phyloP scores from a whole-genome alignment of 2,329 filamentous ascomycete genomes.

The Tolypocladium sp. region DNA sequence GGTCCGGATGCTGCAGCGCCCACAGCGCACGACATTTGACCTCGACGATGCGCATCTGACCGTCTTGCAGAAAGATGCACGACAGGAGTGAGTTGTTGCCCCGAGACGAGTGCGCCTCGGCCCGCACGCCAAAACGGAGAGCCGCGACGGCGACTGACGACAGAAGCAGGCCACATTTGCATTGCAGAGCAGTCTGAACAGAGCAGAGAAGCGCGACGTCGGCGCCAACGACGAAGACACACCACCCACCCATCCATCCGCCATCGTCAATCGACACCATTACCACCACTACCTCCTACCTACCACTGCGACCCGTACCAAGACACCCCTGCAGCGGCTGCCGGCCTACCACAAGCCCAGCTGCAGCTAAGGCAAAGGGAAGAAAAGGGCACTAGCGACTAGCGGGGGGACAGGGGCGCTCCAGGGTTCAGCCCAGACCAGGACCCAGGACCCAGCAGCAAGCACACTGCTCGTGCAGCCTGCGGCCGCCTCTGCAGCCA shows the following conservation, averaged over 20 bases:
- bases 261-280: background rate
- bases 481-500: slow-evolving; percentile 30
- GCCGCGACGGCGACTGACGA: background rate
- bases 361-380: background rate
- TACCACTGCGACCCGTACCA: background rate
- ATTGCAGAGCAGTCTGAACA: background rate
- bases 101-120: background rate
- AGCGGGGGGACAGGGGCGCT: background rate
- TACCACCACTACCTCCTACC: background rate
- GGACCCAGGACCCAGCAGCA: slow-evolving; percentile 6
- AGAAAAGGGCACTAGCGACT: background rate
- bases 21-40: background rate
- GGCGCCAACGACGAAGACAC: background rate
- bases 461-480: slow-evolving; percentile 22
- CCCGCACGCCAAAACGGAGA: background rate
- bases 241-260: background rate
- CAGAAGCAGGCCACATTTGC: background rate
- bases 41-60: background rate
- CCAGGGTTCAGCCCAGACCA: background rate
- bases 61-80: background rate
- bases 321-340: background rate
- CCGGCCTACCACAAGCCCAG: background rate
- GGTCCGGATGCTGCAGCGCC: background rate
- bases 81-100: background rate
- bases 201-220: background rate